phyloP scores from a whole-genome alignment of 2,329 filamentous ascomycete genomes.

The Talaromyces sp. region DNA sequence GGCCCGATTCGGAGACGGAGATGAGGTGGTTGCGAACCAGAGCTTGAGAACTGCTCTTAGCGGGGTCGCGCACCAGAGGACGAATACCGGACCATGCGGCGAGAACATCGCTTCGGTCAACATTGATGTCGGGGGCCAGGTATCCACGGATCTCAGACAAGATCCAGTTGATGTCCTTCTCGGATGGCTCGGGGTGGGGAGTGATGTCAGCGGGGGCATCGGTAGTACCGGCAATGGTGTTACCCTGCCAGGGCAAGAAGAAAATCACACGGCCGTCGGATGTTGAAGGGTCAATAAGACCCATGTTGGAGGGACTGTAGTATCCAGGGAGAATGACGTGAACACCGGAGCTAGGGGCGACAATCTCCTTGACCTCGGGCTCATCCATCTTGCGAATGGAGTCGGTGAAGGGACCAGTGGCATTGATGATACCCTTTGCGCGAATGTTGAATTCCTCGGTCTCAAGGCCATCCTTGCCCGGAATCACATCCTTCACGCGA shows the following conservation, averaged over 20 bases:
- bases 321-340: constrained; percentile 87
- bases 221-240: constrained; percentile 87
- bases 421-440: constrained; percentile 83
- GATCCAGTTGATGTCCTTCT: constrained; percentile 88
- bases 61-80: constrained; percentile 82
- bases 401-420: constrained; percentile 85
- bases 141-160: constrained; percentile 80
- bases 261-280: constrained; percentile 90
- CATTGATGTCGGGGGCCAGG: constrained; percentile 79
- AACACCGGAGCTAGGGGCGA: constrained; percentile 81
- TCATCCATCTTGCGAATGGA: constrained; percentile 85
- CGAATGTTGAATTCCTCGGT: constrained; percentile 68
- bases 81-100: constrained; percentile 89
- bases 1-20: constrained; percentile 74
- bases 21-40: constrained; percentile 86
- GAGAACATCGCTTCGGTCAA: constrained; percentile 82
- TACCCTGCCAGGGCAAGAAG: constrained; percentile 91
- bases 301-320: constrained; percentile 83
- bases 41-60: constrained; percentile 81
- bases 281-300: constrained; percentile 80
- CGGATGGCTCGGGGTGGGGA: constrained; percentile 73
- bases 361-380: constrained; percentile 70
- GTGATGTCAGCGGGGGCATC: constrained; percentile 75
- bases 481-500: constrained; percentile 69
- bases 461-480: constrained; percentile 65